A percentile compares a stretch with the other conserved stretches of the same genome.
Evolutionary conservation across 768 basidiomycete genomes (phyloP).

Genomic region (Paxillus rubicundulus): DNA sequence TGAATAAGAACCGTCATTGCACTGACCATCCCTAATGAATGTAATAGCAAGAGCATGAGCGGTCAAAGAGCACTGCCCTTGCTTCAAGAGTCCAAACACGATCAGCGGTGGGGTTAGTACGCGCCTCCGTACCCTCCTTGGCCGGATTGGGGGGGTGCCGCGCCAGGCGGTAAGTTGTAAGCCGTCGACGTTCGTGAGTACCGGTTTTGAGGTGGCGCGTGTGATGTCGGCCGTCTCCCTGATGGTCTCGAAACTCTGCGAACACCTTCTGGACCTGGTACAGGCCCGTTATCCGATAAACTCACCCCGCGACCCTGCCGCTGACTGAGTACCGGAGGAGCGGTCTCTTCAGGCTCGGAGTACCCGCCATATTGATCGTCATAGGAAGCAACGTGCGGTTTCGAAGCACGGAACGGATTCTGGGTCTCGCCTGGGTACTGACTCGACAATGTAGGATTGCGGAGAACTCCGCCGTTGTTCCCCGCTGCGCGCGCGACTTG

Average conservation of each 20-base stretch:
- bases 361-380: constrained; percentile 35
- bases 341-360: constrained; percentile 38
- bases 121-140: constrained; percentile 15
- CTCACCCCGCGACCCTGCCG: constrained; percentile 61
- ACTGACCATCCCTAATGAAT: constrained; percentile 7
- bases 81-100: constrained; percentile 4
- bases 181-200: constrained; percentile 63
- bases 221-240: constrained; percentile 56
- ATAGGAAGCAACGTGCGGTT: constrained; percentile 41
- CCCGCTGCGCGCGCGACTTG: constrained; percentile 40
- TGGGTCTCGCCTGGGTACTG: constrained; percentile 47
- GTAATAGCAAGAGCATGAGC: neutral
- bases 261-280: constrained; percentile 75
- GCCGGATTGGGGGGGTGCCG: constrained; percentile 57
- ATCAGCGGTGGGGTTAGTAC: constrained; percentile 5
- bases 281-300: constrained; percentile 80
- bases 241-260: constrained; percentile 69
- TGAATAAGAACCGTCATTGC: constrained; percentile 7
- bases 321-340: constrained; percentile 10
- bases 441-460: constrained; percentile 36
- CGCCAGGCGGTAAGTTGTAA: constrained; percentile 67
- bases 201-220: constrained; percentile 58
- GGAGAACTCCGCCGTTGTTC: constrained; percentile 37
- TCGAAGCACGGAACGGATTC: constrained; percentile 57
- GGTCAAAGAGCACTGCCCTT: constrained; percentile 1